Evolutionary conservation across 176 grass and related monocot genomes (phyloP), one percentile per base, ranked within the genome.

Genomic region (Lolium perenne): DNA sequence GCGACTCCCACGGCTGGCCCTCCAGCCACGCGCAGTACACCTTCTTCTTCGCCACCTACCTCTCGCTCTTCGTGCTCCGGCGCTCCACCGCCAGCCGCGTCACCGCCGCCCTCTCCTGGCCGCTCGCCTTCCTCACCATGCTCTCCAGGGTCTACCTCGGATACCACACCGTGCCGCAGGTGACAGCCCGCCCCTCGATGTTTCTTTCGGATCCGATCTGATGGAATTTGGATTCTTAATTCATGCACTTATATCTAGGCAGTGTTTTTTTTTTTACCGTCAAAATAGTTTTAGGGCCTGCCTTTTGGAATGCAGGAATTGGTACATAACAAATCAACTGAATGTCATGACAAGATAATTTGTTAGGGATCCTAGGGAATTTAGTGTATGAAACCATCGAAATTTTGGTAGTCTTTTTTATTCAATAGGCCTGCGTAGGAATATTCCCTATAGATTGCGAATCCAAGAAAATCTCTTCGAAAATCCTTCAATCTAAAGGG

Each of bases 21-120:
- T 99, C 97, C 26, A 94, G 92, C 60, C 97, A 99, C 83, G 88
- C 97, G 43, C 97, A 99, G 90, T 99, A 96, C 85, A 93, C 69
- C 84, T 96, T 99, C 88, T 99, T 99, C 94, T 99, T 99, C 65
- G 92, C 97, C 62, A 88, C 92, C 74, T 99, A 96, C 64, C 87
- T 96, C 47, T 91, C 97, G 47, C 86, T 99, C 41, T 90, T 99
- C 47, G 75, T 85, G 49, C 76, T 94, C 76, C 50, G 68, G 16
- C 78, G 84, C 0, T 71, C 86, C 45, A 53, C 48, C 8, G 86
- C 64, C 40, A 69, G 69, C 29, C 66, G 71, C 58, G 57, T 84
- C 32, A 72, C 95, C 38, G 86, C 90, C 7, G 62, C 88, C 59
- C 15, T 99, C 40, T 21, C 92, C 1, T 99, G 97, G 97, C 92